phyloP scores from a whole-genome alignment of 2,329 filamentous ascomycete species.

The Microdochium nivale region DNA sequence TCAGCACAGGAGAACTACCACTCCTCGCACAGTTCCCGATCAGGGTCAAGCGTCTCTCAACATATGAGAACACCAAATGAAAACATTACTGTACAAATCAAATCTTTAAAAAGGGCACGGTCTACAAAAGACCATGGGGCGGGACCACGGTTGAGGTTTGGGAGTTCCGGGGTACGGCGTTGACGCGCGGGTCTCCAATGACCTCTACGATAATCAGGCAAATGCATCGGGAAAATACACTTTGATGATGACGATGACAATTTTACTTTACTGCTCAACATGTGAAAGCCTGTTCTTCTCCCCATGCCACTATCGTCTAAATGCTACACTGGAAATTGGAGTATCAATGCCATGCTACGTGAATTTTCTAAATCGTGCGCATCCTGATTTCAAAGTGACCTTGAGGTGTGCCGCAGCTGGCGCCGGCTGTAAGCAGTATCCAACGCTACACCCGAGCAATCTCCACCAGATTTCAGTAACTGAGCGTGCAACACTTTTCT shows the following conservation, averaged over 20 bases:
- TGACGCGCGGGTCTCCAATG: not conserved
- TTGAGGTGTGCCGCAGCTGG: not conserved
- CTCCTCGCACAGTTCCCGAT: not conserved
- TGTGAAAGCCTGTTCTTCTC: not conserved
- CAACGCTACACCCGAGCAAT: not conserved
- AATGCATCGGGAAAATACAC: not conserved
- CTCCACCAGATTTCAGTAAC: not conserved
- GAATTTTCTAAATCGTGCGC: too few species aligned
- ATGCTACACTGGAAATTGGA: too few species aligned
- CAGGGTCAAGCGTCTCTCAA: not conserved
- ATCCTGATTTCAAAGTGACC: too few species aligned
- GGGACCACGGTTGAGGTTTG: not conserved
- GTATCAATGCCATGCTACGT: too few species aligned
- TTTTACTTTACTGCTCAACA: not conserved
- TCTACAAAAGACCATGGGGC: not conserved
- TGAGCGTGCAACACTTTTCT: too few species aligned
- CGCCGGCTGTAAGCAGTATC: not conserved
- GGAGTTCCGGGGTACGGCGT: conserved; percentile 1
- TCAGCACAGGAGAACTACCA: conserved; percentile 3
- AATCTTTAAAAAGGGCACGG: not conserved
- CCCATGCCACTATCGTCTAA: too few species aligned
- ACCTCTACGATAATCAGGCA: not conserved
- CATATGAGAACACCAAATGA: not conserved
- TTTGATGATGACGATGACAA: not conserved
- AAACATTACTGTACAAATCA: conserved; percentile 1